Base-by-base conservation (phyloP, 1,139 yeast genomes). In the Zygoascus sp. region DNA sequence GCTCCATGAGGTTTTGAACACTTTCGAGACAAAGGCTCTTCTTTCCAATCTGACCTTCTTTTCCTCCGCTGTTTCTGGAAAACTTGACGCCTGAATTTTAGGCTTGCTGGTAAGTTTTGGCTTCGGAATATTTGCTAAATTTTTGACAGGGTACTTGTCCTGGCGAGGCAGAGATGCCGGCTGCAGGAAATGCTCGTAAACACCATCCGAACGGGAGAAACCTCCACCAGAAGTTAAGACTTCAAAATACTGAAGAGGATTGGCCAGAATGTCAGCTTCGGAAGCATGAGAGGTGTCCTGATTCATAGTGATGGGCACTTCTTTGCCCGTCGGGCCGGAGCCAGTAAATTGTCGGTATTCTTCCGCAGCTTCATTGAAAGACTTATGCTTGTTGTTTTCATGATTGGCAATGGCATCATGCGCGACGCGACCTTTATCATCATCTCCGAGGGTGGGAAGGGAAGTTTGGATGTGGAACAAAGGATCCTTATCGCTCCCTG, bases 1-100 rank as follows among this genome's bases (percentile, higher is more conserved):
- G 44, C 67, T 67, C 87, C 87, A 82, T 8, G 83, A 75, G 36
- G 70, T 74, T 55, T 69, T 58, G 60, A 82, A 79, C 5, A 76
- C 83, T 19, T 67, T 63, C 53, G 66, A 69, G 25, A 83, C 80
- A 52, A 70, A 70, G 2, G 62, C 59, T 47, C 77, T 74, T 36
- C 76, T 75, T 5, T 50, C 54, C 8, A 48, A 42, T 9, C 58
- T 44, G 13, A 22, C 32, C 11, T 22, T 21, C 22, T 38, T 45
- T 27, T 45, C 44, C 5, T 36, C 42, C 7, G 41, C 51, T 2
- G 54, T 46, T 41, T 48, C 52, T 8, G 41, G 39, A 11, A 44
- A 45, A 8, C 19, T 15, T 17, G 47, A 43, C 1, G 55, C 54
- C 42, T 58, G 62, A 21, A 58, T 50, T 32, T 48, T 50, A 10